Evolutionary conservation across 768 basidiomycete species (phyloP), one percentile per base, ranked within the genome.

Genomic region (Suillus lakei): DNA sequence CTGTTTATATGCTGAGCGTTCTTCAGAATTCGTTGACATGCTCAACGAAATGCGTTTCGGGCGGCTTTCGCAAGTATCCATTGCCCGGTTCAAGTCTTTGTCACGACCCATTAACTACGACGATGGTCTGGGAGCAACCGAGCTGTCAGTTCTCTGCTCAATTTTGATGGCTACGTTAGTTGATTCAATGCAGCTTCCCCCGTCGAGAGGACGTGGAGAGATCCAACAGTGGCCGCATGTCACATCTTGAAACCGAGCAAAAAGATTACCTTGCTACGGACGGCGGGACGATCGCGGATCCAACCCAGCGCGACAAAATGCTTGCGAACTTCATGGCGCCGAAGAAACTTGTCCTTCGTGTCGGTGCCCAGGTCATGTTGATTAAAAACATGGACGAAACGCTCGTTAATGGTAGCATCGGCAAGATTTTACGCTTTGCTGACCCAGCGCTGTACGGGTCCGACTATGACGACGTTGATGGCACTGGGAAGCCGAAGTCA

Each of bases 11-110:
- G 60, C 55, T 64, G n/a, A 66, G 46, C 53, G 44, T 26, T 36
- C 46, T 61, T 39, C 74, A 95, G 95, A 88, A 61, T 98, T 99
- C 73, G 87, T 99, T 60, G 85, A 93, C 76, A 99, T 99, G 95
- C 82, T 99, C 60, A 99, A 98, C 74, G 96, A 99, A 76, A 99
- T 99, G 98, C 88, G 98, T 18, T 97, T 95, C 70, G 98, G 98
- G 4, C 79, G 70, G 21, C 78, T 99, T 38, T 84, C 88, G 1
- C 66, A 72, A 3, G 78, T 80, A 26, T 96, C 95, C 0, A 89
- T 95, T 65, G 63, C 72, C 38, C 88, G 84, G 63, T 98, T 99
- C 82, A 85, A 76, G 68, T 79, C 78, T 0, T 81, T 99, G n/a
- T 83, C 86, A 2, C 82, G 96, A 39, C 76, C 82, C n/a, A 88